Percentiles rank a stretch among this genome's conserved stretches.
phyloP scores from a whole-genome alignment of 768 basidiomycete genomes.

The Collybia mongolica region DNA sequence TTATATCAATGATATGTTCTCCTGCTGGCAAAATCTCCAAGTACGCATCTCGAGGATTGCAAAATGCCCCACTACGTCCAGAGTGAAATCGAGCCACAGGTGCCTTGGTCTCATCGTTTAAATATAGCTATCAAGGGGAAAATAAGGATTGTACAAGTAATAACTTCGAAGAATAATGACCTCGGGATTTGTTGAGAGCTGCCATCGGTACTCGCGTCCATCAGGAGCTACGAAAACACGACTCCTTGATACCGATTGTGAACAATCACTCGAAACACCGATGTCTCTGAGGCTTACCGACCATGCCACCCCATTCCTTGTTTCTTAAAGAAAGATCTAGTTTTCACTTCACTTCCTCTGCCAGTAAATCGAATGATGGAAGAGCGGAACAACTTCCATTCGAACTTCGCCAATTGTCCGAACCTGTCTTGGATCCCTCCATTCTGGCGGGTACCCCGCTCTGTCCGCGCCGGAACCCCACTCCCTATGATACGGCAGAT shows the following conservation, averaged over 20 bases:
- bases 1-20: constrained; percentile 26
- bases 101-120: constrained; percentile 9
- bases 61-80: constrained; percentile 6
- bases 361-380: constrained; percentile 13
- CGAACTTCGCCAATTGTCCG: constrained; percentile 17
- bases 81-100: constrained; percentile 19
- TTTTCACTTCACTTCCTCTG: constrained; percentile 16
- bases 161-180: constrained; percentile 1
- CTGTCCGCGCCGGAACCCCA: background rate
- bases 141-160: background rate
- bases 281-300: constrained; percentile 10
- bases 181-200: constrained; percentile 14
- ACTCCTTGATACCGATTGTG: constrained; percentile 10
- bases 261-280: background rate
- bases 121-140: constrained; percentile 10
- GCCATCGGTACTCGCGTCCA: constrained; percentile 22
- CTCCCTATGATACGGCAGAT: constrained; percentile 12
- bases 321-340: constrained; percentile 22
- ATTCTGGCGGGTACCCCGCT: constrained; percentile 1
- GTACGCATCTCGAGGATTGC: constrained; percentile 11
- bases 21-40: constrained; percentile 27
- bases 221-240: constrained; percentile 21
- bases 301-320: constrained; percentile 19
- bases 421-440: constrained; percentile 7
- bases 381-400: constrained; percentile 19